Evolutionary conservation across 805 yeast genomes (phyloP).

Genomic region (Phaffomyces opuntiae): DNA sequence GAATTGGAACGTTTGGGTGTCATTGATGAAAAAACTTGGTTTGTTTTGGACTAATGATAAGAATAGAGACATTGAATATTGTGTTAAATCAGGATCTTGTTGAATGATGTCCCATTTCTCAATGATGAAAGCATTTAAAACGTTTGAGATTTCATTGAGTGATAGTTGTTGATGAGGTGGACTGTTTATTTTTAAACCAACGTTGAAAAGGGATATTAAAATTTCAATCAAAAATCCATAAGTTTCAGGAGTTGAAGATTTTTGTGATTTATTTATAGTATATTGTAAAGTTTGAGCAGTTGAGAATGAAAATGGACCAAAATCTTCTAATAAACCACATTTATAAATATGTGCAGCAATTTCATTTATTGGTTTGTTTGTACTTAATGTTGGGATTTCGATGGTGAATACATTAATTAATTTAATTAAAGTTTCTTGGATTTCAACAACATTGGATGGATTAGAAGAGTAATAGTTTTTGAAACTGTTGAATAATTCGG

Average conservation of each 20-base stretch:
- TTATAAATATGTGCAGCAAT: conserved; percentile 56
- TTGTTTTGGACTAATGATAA: conserved; percentile 39
- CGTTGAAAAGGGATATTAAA: conserved; percentile 12
- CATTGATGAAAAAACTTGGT: conserved; percentile 41
- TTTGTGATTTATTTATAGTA: conserved; percentile 24
- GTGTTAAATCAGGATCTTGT: conserved; percentile 54
- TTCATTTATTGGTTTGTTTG: conserved; percentile 50
- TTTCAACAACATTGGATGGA: conserved; percentile 47
- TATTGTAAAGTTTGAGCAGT: conserved; percentile 34
- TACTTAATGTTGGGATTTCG: conserved; percentile 29
- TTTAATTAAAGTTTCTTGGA: conserved; percentile 29
- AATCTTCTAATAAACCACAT: conserved; percentile 55
- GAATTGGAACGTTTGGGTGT: conserved; percentile 23
- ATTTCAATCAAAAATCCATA: conserved; percentile 13
- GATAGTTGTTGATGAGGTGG: conserved; percentile 3
- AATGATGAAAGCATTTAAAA: conserved; percentile 16
- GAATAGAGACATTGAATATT: conserved; percentile 44
- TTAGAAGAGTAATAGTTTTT: conserved; percentile 21
- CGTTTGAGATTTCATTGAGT: conserved; percentile 9
- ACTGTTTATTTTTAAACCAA: conserved; percentile 9
- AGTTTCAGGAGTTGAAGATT: conserved; percentile 3
- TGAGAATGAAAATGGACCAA: conserved; percentile 61
- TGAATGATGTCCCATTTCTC: conserved; percentile 24
- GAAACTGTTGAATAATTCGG: conserved; percentile 13
- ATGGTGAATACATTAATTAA: conserved; percentile 36